Evolutionary conservation across 192 early-diverging fungal species (phyloP), one percentile per base, ranked within the genome.

Genomic region (Umbelopsis ramanniana): DNA sequence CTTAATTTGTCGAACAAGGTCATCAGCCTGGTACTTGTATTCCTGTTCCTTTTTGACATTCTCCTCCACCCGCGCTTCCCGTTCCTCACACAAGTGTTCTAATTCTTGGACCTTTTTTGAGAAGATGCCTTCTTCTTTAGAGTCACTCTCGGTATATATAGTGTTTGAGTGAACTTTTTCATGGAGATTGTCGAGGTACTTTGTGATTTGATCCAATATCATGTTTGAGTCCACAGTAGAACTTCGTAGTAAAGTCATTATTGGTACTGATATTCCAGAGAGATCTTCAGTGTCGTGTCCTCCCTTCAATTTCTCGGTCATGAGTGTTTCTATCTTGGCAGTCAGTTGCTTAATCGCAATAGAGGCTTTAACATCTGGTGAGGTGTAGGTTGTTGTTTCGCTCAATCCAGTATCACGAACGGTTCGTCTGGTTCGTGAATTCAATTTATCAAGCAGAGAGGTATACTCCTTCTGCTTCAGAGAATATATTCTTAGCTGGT

Each of bases 191-290:
- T 37, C 12, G 1, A 63, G 33, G 7, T 29, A 19, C 4, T 63
- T 63, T 17, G 10, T 37, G 29, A 63, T 63, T 37, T 63, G 57
- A 2, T 63, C 29, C 57, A 63, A 19, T 63, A 63, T 63, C 57
- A 63, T 63, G 1, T 29, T 19, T 37, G 57, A 26, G 2, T 63
- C 57, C 15, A 63, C 57, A 8, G 14, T 63, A 10, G 57, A 37
- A 63, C 57, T 63, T 63, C 12, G 26, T 2, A 63, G 33, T 19
- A 63, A n/a, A 4, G 57, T 29, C 29, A 63, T 29, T 38, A 63
- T 63, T 17, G 57, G 57, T 15, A 29, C 57, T 37, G 29, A 63
- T 14, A 63, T 29, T 37, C 57, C 33, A 35, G 57, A 37, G 1
- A 38, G 0, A 12, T 63, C 17, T n/a, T 37, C 26, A 33, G 15